A percentile compares a stretch with the other conserved stretches of the same genome.
Conservation (phyloP, 2,329 filamentous ascomycete genomes). For the Lojkania enalia region DNA sequence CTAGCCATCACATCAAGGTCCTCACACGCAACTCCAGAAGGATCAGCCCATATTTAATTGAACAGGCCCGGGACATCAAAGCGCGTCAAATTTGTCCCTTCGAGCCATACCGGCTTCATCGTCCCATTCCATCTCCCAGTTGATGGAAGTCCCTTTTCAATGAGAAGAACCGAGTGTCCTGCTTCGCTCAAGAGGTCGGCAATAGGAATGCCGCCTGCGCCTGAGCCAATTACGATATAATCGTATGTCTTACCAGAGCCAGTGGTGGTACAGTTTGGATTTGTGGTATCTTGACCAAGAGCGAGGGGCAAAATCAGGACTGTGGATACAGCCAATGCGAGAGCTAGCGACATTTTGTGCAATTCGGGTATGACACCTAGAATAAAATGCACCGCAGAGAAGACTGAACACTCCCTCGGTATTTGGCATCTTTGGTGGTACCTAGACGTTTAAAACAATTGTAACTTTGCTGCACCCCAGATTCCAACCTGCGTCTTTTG, state of each 20-base stretch:
- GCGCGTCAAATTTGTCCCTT: constrained; percentile 64
- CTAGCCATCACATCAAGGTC: constrained; percentile 72
- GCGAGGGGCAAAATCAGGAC: too few species aligned
- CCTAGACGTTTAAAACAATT: too few species aligned
- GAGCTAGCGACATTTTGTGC: too few species aligned
- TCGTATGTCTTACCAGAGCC: constrained; percentile 55
- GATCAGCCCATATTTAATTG: constrained; percentile 67
- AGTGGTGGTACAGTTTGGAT: constrained; percentile 20
- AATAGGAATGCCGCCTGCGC: constrained; percentile 62
- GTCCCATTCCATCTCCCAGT: constrained; percentile 65
- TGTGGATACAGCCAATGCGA: too few species aligned
- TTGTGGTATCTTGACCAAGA: too few species aligned
- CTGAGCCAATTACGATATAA: constrained; percentile 64
- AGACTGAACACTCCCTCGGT: too few species aligned
- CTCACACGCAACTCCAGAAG: constrained; percentile 62
- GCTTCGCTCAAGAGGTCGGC: constrained; percentile 62
- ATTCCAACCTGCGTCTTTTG: too few species aligned
- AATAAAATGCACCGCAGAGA: too few species aligned
- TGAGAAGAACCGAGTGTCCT: constrained; percentile 63
- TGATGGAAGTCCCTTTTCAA: constrained; percentile 51
- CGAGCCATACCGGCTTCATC: constrained; percentile 62
- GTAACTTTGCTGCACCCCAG: too few species aligned
- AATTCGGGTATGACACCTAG: too few species aligned
- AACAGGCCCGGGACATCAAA: constrained; percentile 71
- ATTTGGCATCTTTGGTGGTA: too few species aligned